Base-by-base conservation (phyloP, 129 eudicot species). In the Logfia minima region DNA sequence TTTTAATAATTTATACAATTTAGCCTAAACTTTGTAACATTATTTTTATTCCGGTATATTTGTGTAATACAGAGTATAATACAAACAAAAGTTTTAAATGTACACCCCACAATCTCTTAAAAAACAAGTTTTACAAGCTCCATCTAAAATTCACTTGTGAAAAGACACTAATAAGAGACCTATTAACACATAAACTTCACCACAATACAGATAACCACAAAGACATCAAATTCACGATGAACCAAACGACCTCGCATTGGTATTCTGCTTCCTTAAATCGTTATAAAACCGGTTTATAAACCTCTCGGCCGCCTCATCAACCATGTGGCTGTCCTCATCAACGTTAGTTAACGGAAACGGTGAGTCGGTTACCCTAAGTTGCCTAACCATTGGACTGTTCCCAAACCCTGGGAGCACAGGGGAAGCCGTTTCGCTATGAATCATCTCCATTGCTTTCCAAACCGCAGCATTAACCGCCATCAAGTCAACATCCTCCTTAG, bases 361-460 rank as follows among this genome's bases (percentile, higher is more conserved):
- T 55, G 85, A 84, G 76, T 84, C 88, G 4, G 83, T 81, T 0
- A 84, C 82, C 56, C 88, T 81, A n/a, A 80, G 72, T 68, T 84
- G 72, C 65, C 84, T 84, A 51, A 67, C 83, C 66, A 65, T 18
- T 3, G 84, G 86, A 60, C 73, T 82, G 56, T 55, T 41, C 56
- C 84, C 84, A 23, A 85, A 74, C 74, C 77, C 84, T 2, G 76
- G 80, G 3, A 72, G 71, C 26, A 7, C 59, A 19, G 83, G 86
- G 2, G 86, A 77, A 1, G 79, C 53, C 14, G 35, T 53, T 34
- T 58, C 83, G 2, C 68, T 80, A 0, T 66, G 78, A 67, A 84
- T 32, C 77, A 81, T 74, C 67, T 81, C 83, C 70, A 77, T 72
- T 18, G 82, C 85, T n/a, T 80, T 71, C 62, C 65, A 14, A 13